Evolutionary conservation across 164 flowering plant species (phyloP).

Genomic region (grape (Vitis vinifera)): ASM3070453v1 NC_081814.1:5678501-5679000

Average conservation of each 20-base stretch:
- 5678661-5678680: slow-evolving; percentile 49
- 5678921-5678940: slow-evolving; percentile 54
- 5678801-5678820: slow-evolving; percentile 29
- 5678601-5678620: slow-evolving; percentile 64
- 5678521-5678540: slow-evolving; percentile 66
- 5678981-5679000: not conserved
- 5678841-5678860: slow-evolving; percentile 35
- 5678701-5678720: slow-evolving; percentile 63
- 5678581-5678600: slow-evolving; percentile 65
- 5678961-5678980: not conserved
- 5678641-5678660: slow-evolving; percentile 54
- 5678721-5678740: slow-evolving; percentile 29
- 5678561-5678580: slow-evolving; percentile 42
- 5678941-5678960: slow-evolving; percentile 21
- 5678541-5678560: slow-evolving; percentile 50
- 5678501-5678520: slow-evolving; percentile 58
- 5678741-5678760: slow-evolving; percentile 49
- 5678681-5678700: slow-evolving; percentile 36
- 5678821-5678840: slow-evolving; percentile 26
- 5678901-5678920: slow-evolving; percentile 52
- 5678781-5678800: slow-evolving; percentile 52
- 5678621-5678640: slow-evolving; percentile 58
- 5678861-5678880: slow-evolving; percentile 23
- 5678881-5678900: slow-evolving; percentile 2
- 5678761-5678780: slow-evolving; percentile 33